Evolutionary conservation across 345 rosid species (phyloP), one percentile per base, ranked within the genome.

Genomic region (Euphorbia pulcherrima): DNA sequence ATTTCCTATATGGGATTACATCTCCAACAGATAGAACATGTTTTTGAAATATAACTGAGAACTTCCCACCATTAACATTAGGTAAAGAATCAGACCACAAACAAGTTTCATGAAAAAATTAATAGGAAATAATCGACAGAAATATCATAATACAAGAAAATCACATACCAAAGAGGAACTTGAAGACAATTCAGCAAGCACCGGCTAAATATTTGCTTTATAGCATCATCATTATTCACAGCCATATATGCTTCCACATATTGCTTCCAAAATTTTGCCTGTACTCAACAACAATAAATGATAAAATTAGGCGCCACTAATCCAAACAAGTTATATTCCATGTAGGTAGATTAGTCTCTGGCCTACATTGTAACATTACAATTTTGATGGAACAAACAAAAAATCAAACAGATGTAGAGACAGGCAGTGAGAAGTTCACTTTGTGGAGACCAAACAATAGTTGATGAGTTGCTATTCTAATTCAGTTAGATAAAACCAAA

Each of bases 211-310:
- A 94, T 86, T 75, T 85, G 96, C 71, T 80, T 94, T n/a, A 86
- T 85, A 65, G 97, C 96, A 75, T 87, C 97, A 46, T 89, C 99
- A 74, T 90, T 89, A 73, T 83, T 89, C 27, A 72, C 87, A 67
- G 85, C 83, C 96, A 94, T 90, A 64, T 85, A 78, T 39, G 90
- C 95, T 81, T 94, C 97, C 70, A 89, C 96, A 73, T 94, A 94
- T 64, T 93, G 98, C 86, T 88, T 90, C 97, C 99, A 93, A 76
- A 75, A 89, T 74, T 90, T 89, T 33, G 97, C 96, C 99, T 93
- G 37, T 28, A 21, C 14, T 55, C 60, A 24, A 55, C 30, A 55
- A 26, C n/a, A 28, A 57, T 57, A 16, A 17, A 28, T 6, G 21
- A 13, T 28, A 57, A 17, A 23, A 16, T 14, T 2, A 57, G 33